These are phyloP conservation scores for Pseudotulostoma volvatum DNA, from an alignment of 495 filamentous ascomycete species.

Conservation along the genomic window DNA sequence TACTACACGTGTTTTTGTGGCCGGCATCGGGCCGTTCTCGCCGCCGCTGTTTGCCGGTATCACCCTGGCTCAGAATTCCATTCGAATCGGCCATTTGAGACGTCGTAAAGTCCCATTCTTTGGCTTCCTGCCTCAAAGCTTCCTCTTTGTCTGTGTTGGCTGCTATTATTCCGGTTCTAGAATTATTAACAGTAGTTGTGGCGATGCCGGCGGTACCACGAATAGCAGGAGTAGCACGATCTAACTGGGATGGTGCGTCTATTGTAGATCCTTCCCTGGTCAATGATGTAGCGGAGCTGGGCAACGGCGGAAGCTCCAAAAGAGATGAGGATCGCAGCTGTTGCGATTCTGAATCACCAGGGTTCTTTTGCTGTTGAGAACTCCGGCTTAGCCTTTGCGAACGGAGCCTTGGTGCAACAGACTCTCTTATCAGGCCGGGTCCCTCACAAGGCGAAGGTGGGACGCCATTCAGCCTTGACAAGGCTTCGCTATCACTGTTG, in stretches of 20 bases:
- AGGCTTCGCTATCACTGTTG: not conserved
- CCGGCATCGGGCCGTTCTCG: too few relatives aligned
- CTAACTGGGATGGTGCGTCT: not conserved
- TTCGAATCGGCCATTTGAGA: not conserved
- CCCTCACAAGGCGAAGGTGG: conserved; percentile 1
- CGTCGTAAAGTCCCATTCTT: conserved; percentile 1
- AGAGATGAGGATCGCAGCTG: not conserved
- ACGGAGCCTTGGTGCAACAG: not conserved
- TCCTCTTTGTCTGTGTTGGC: not conserved
- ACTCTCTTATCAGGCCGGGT: not conserved
- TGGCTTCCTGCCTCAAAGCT: conserved; percentile 1
- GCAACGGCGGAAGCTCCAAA: too few relatives aligned
- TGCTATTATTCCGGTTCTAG: not conserved
- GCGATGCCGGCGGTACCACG: too few relatives aligned
- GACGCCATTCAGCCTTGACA: not conserved
- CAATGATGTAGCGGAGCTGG: not conserved
- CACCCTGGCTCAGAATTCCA: too few relatives aligned
- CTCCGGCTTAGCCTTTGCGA: not conserved
- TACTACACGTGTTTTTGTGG: too few relatives aligned
- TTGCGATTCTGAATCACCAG: not conserved
- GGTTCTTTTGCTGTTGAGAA: not conserved
- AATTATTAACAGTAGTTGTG: not conserved
- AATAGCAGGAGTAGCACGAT: too few relatives aligned
- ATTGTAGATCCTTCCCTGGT: not conserved
- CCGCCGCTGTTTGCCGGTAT: too few relatives aligned